Conservation (phyloP, 192 early-diverging fungal genomes). For the Coemansia reversa region DNA sequence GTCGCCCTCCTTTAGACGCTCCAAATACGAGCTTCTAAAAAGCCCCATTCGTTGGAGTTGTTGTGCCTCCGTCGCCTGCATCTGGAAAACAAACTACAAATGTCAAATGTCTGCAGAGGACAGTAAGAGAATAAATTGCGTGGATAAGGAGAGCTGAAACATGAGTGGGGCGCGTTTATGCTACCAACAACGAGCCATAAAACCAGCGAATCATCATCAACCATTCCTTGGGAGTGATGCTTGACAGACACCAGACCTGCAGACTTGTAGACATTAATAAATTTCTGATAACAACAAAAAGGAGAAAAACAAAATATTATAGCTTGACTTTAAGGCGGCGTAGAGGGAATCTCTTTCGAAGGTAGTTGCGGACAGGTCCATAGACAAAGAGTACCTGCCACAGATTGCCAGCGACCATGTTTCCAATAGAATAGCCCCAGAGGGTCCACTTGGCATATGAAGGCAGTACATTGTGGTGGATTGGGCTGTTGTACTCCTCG, state of each 20-base stretch:
- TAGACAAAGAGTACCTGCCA: slow-evolving; percentile 55
- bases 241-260: not conserved
- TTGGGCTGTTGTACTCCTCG: slow-evolving; percentile 57
- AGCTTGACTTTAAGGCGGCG: slow-evolving; percentile 48
- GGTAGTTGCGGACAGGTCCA: slow-evolving; percentile 44
- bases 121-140: not conserved
- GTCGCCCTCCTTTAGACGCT: slow-evolving; percentile 51
- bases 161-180: not conserved
- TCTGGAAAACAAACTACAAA: not conserved
- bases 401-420: slow-evolving; percentile 18
- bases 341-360: slow-evolving; percentile 31
- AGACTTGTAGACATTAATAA: not conserved
- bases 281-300: not conserved
- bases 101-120: not conserved
- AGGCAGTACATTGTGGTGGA: slow-evolving; percentile 66
- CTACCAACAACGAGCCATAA: not conserved
- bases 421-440: slow-evolving; percentile 55
- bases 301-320: slow-evolving; percentile 24
- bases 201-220: not conserved
- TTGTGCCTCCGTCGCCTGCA: slow-evolving; percentile 27
- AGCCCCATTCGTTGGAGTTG: slow-evolving; percentile 31
- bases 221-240: not conserved
- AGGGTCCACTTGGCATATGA: slow-evolving; percentile 57
- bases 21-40: slow-evolving; percentile 45
- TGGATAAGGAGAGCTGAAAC: not conserved